These are phyloP conservation scores for Colletotrichum magnum DNA, from an alignment of 2,329 filamentous ascomycete species.

Conservation along the genomic window DNA sequence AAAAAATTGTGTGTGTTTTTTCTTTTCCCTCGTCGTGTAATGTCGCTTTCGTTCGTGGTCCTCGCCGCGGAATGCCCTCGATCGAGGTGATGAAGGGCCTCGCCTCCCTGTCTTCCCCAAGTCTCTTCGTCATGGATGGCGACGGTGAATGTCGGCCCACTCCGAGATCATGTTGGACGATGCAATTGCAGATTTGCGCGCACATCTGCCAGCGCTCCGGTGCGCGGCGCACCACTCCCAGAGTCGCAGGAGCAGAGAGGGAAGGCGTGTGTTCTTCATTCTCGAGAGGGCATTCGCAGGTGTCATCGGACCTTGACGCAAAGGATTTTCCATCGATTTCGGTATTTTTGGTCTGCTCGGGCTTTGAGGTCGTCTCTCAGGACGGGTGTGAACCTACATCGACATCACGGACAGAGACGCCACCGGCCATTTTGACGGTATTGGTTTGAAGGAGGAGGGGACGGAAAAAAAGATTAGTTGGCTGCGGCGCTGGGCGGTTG, in stretches of 20 bases:
- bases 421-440: constrained; percentile 83
- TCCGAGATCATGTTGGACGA: too few relatives aligned
- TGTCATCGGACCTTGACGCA: constrained; percentile 26
- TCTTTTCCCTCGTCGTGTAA: constrained; percentile 26
- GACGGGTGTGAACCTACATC: constrained; percentile 73
- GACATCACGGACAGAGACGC: constrained; percentile 87
- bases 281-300: neutral
- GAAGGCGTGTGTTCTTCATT: too few relatives aligned
- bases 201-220: constrained; percentile 1
- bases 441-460: constrained; percentile 47
- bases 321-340: constrained; percentile 14
- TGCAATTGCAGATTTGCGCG: too few relatives aligned
- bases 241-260: too few relatives aligned
- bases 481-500: constrained; percentile 44
- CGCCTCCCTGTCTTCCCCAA: neutral
- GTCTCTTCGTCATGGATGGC: constrained; percentile 17
- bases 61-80: constrained; percentile 9
- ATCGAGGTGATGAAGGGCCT: neutral
- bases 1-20: constrained; percentile 40
- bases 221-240: too few relatives aligned
- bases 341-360: constrained; percentile 9
- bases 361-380: constrained; percentile 16
- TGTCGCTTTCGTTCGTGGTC: constrained; percentile 43
- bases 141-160: neutral
- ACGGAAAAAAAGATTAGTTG: constrained; percentile 45